Base-by-base conservation (phyloP, 164 flowering plant genomes). In the Amborella trichopoda region DNA sequence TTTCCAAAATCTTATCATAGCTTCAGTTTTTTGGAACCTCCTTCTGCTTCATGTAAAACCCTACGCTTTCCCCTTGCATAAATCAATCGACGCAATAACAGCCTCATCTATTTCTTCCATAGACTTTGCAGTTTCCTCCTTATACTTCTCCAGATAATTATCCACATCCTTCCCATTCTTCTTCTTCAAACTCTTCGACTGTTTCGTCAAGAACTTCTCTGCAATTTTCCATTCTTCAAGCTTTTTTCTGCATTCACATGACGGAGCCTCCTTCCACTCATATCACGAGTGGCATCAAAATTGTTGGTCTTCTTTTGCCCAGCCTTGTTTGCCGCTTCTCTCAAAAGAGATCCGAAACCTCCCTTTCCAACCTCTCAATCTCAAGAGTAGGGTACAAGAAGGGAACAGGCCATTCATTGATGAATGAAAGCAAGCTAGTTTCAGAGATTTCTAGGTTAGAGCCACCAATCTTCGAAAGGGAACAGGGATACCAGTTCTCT, bases 271-370 rank as follows among this genome's bases (percentile, higher is more conserved):
- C 96, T 62, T 9, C 98, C 98, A 44, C 86, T 86, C 96, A 90
- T 90, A 53, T 90, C 98, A 26, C 95, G 62, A 30, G 96, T 86
- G 12, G 98, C 98, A 50, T 91, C 96, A 58, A 83, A 83, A 49
- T 91, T 91, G 60, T 80, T 84, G 10, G 96, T 91, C 74, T 91
- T 91, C 70, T 86, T 90, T 71, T 91, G 98, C 5, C 98, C 96
- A 5, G 95, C 94, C 57, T 91, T 91, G 5, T 96, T 81, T 19
- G 82, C 98, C 8, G 96, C 94, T 1, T 94, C 98, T 5, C 96
- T 70, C 14, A 91, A 73, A 12, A 91, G 79, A 1, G 96, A 91
- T 1, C 98, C 98, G 44, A 91, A 91, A 24, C 98, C 98, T 0
- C 96, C 96, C 65, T 91, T 91, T 10, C 95, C 98, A n/a, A 3